Evolutionary conservation across 768 basidiomycete species (phyloP), one percentile per base, ranked within the genome.

Genomic region (Cystobasidium tubakii): DNA sequence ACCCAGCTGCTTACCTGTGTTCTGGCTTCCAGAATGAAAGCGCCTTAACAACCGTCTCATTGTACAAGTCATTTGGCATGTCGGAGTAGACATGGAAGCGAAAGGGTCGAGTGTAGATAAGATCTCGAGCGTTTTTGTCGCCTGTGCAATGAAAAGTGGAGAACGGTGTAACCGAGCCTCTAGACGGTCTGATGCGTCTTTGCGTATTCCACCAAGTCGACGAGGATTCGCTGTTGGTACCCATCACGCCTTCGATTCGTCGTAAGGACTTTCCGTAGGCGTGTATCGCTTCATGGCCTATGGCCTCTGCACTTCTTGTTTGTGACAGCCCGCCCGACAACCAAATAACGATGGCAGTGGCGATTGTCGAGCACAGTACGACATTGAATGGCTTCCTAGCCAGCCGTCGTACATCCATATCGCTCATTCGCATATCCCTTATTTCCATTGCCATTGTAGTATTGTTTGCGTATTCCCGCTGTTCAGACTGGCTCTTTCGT

Each of bases 31-130:
- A 67, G 50, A 54, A 67, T 50, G 17, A 12, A 13, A 4, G 15
- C 19, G 66, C 66, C 10, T 50, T 46, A 6, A 46, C 13, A 6
- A 67, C 17, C 10, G 31, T 29, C 6, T 67, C 44, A 21, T 67
- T 43, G n/a, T 43, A 53, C 13, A 67, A 19, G 17, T 67, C 66
- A 25, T 54, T 31, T 12, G 66, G 66, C 66, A 67, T 50, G 27
- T 67, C 23, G 15, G 39, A 15, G 27, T 67, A 67, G 13, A 67
- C 66, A 31, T 67, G 66, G 33, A 67, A 67, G 50, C 66, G 66
- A 29, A 67, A 67, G 10, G 66, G 66, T 60, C 33, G 25, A 13
- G 57, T 34, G 21, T 60, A 60, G 33, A 60, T 60, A 31, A 12
- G 12, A 19, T 50, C 46, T 9, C 46, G 9, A 4, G 21, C 46